Conservation (phyloP, 1,284 basidiomycete species). For the Coniophora puteana region DNA sequence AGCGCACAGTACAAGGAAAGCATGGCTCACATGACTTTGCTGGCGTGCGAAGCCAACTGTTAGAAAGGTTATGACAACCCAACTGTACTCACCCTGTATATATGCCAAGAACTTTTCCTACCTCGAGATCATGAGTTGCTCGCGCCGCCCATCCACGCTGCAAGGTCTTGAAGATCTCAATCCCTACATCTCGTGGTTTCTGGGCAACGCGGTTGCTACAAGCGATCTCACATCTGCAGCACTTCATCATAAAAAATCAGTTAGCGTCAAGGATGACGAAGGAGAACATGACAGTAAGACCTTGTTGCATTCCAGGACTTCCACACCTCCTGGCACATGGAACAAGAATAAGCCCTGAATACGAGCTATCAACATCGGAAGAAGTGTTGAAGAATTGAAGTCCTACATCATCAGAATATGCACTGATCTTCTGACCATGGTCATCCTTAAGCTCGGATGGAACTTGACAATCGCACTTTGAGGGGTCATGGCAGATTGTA, state of each 20-base stretch:
- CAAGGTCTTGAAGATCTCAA: constrained; percentile 57
- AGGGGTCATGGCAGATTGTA: constrained; percentile 21
- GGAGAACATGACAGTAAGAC: constrained; percentile 25
- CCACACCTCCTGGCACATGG: constrained; percentile 35
- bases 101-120: constrained; percentile 56
- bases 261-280: not conserved
- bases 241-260: constrained; percentile 26
- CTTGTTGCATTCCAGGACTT: constrained; percentile 61
- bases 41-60: constrained; percentile 7
- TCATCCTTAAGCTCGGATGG: constrained; percentile 21
- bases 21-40: constrained; percentile 22
- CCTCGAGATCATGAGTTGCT: constrained; percentile 28
- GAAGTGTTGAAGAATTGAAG: constrained; percentile 11
- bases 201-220: constrained; percentile 57
- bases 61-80: constrained; percentile 1
- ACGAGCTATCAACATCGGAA: constrained; percentile 3
- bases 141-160: constrained; percentile 55
- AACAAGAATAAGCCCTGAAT: constrained; percentile 48
- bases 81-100: constrained; percentile 53
- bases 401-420: constrained; percentile 38
- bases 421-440: constrained; percentile 24
- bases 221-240: constrained; percentile 37
- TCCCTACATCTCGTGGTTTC: constrained; percentile 38
- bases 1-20: not conserved
- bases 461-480: constrained; percentile 29